Base-by-base conservation (phyloP, 2,329 filamentous ascomycete genomes). In the Uncinocarpus reesii region DNA sequence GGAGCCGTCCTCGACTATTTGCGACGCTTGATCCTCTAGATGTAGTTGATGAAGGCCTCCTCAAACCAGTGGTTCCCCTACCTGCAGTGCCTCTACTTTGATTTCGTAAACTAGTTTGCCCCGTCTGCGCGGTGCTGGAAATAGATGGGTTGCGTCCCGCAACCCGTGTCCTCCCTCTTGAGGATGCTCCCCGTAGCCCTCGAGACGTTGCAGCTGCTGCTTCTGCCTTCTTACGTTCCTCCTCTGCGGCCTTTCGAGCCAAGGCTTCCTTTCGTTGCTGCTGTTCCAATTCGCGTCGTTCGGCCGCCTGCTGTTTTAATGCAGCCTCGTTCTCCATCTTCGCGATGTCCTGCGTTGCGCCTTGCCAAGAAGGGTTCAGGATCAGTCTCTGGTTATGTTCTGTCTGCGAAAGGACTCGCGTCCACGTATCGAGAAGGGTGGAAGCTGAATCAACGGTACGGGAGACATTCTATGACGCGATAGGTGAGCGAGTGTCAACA, bases 311-410 rank as follows among this genome's bases (percentile, higher is more conserved):
- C 61, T 86, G 84, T 58, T 79, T 81, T 53, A 81, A 71, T 10
- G 80, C 64, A 2, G 80, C 80, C 62, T 96, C 90, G 47, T 81
- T 82, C 65, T 96, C 90, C 48, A 88, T 78, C 52, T 94, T 87
- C n/a, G 79, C 75, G 32, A 95, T 68, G 67, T 98, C 92, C 60
- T 89, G 81, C 3, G 80, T 85, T 23, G 89, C 85, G 49, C 92
- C 92, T 61, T 90, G 83, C 88, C 90, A 98, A 50, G 80, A 74
- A 1, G 87, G 85, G 60, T 95, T 84, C 38, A 96, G 75, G 37
- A 98, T 83, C 43, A 98, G 73, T 20, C 92, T 81, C 65, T 96
- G 89, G 62, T 94, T 96, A 68, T 98, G 92, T 67, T 98, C 92
- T 3, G 92, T 95, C 66, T 98, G 92, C 5, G 87, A 92, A 10